These are phyloP conservation scores for Debaryomyces nepalensis DNA, from an alignment of 1,139 yeast species.

Conservation along the genomic window DNA sequence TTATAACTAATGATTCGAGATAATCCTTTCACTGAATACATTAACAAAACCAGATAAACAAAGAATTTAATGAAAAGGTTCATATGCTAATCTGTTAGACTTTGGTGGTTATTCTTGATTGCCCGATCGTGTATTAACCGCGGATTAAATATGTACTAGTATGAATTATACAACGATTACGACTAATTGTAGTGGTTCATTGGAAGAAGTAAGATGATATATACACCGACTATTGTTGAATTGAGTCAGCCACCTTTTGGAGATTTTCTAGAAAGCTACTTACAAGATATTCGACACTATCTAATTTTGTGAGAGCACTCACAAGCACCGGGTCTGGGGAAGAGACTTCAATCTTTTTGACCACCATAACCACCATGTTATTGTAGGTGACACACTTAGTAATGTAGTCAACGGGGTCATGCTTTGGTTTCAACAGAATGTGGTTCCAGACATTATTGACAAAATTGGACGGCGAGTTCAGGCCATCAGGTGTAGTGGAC, in stretches of 20 bases:
- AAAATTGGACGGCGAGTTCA: conserved; percentile 16
- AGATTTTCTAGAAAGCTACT: conserved; percentile 31
- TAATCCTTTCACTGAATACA: conserved; percentile 11
- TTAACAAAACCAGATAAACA: conserved; percentile 9
- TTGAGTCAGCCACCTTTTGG: conserved; percentile 11
- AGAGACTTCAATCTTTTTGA: conserved; percentile 47
- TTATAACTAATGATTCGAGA: conserved; percentile 9
- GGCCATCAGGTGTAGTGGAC: conserved; percentile 1
- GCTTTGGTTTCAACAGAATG: conserved; percentile 37
- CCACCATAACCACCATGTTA: conserved; percentile 47
- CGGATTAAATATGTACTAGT: background rate
- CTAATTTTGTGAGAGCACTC: conserved; percentile 50
- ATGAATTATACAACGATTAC: background rate
- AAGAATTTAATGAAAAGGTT: conserved; percentile 6
- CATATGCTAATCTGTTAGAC: conserved; percentile 3
- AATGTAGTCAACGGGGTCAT: conserved; percentile 47
- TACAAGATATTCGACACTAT: conserved; percentile 46
- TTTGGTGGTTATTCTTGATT: conserved; percentile 9
- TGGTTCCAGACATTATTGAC: conserved; percentile 34
- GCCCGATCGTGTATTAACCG: conserved; percentile 10
- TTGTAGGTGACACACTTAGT: conserved; percentile 51
- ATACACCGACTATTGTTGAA: conserved; percentile 1
- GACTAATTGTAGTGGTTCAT: too few relatives aligned
- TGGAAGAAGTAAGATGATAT: background rate
- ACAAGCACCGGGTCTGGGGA: conserved; percentile 51